These are phyloP conservation scores for Zoysia pacifica DNA, from an alignment of 176 grass and related monocot genomes.

Conservation along the genomic window DNA sequence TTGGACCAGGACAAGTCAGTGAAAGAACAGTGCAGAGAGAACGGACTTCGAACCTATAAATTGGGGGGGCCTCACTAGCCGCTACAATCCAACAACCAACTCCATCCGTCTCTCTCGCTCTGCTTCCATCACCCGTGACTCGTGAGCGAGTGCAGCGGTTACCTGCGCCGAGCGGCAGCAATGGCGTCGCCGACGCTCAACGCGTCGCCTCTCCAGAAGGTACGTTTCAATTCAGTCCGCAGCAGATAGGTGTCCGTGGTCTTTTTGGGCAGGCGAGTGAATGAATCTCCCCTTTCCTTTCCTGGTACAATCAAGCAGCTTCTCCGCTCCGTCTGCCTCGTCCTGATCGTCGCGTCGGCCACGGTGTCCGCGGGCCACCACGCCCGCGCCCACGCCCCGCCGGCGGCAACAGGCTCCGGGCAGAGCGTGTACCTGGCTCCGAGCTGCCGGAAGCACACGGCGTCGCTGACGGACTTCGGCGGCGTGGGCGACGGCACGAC, in stretches of 20 bases:
- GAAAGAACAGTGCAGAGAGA: too few species aligned
- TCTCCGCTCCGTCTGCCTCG: slow-evolving; percentile 16
- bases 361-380: background rate
- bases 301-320: background rate
- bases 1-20: too few species aligned
- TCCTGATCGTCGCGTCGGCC: background rate
- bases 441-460: slow-evolving; percentile 67
- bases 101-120: too few species aligned
- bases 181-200: slow-evolving; percentile 49
- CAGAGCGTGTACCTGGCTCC: slow-evolving; percentile 65
- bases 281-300: too few species aligned
- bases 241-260: too few species aligned
- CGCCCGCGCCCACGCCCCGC: background rate
- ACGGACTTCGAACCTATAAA: too few species aligned
- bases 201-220: slow-evolving; percentile 38
- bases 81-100: too few species aligned
- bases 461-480: slow-evolving; percentile 70
- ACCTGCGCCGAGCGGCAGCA: slow-evolving; percentile 11
- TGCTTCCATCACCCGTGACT: too few species aligned
- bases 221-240: slow-evolving; percentile 13
- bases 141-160: background rate
- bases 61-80: too few species aligned
- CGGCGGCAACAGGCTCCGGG: background rate
- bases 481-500: slow-evolving; percentile 76
- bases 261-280: too few species aligned